Evolutionary conservation across 495 filamentous ascomycete genomes (phyloP).

Genomic region (Sporormia fimetaria): DNA sequence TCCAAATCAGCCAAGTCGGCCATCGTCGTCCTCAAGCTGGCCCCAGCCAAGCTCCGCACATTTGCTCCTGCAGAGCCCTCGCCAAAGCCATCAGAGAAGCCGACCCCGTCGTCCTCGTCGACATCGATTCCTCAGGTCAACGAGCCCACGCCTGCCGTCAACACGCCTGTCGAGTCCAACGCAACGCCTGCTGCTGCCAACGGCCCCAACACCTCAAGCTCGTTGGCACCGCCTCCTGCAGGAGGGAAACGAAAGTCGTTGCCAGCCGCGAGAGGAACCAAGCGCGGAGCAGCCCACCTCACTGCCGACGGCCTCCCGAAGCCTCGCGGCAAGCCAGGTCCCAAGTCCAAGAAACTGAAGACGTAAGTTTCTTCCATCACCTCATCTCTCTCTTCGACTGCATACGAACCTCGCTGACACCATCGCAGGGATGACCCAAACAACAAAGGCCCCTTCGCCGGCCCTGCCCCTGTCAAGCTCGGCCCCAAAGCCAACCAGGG

Average conservation of each 20-base stretch:
- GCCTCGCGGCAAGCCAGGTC: slow-evolving; percentile 73
- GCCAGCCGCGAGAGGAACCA: slow-evolving; percentile 43
- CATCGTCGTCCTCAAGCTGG: slow-evolving; percentile 45
- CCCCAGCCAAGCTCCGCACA: slow-evolving; percentile 37
- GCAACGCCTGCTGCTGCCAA: slow-evolving; percentile 43
- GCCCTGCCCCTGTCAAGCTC: slow-evolving; percentile 48
- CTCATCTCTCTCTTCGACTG: not conserved
- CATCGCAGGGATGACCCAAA: slow-evolving; percentile 24
- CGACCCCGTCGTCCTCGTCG: slow-evolving; percentile 32
- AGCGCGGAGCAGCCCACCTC: slow-evolving; percentile 42
- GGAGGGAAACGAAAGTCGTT: slow-evolving; percentile 50
- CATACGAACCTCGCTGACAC: slow-evolving; percentile 5
- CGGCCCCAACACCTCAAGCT: slow-evolving; percentile 41
- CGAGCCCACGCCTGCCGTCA: slow-evolving; percentile 45
- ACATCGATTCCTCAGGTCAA: slow-evolving; percentile 40
- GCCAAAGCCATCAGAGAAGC: slow-evolving; percentile 26
- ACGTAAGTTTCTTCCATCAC: slow-evolving; percentile 52
- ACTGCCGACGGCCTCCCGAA: slow-evolving; percentile 49
- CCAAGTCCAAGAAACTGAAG: slow-evolving; percentile 89
- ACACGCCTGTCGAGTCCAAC: slow-evolving; percentile 43
- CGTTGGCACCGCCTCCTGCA: slow-evolving; percentile 41
- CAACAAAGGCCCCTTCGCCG: slow-evolving; percentile 17
- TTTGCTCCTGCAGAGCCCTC: slow-evolving; percentile 33
- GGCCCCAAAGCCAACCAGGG: slow-evolving; percentile 96
- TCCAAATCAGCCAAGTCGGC: slow-evolving; percentile 36